Evolutionary conservation across 2,329 filamentous ascomycete genomes (phyloP), one percentile per base, ranked within the genome.

Genomic region (Cadophora gregata): DNA sequence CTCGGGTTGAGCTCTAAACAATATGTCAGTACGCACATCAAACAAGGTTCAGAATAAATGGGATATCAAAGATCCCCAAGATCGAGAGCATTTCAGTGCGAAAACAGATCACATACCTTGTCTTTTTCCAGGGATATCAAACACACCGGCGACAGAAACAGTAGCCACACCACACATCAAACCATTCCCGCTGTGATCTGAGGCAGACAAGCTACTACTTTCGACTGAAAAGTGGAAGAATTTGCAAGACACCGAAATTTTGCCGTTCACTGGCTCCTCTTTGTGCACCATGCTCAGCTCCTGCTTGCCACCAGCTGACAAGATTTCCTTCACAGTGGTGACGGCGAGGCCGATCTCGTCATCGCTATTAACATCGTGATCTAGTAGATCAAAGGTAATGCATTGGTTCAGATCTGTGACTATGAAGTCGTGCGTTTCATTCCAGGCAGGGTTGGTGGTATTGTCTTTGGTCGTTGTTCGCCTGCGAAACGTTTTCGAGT

Each of bases 361-460:
- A 21, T 68, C 66, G n/a, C 42, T 51, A 7, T 47, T 53, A 29
- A 68, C 59, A 29, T 68, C 66, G 7, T 68, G 27, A 61, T 68
- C 66, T 21, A 25, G 25, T 10, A 68, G 16, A 33, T 68, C 59
- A 16, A 68, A 8, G n/a, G 47, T 65, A 27, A 68, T 68, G 59
- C 62, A 62, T 27, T 68, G 66, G 29, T 68, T 47, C 12, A 65
- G 62, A 65, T 68, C 66, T 25, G 66, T 60, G 19, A 68, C 66
- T 4, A 68, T 45, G 25, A 68, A 68, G 16, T 68, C 66, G 60
- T 68, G 66, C 19, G 33, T 53, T 53, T 68, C 66, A 19, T 63
- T 55, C 62, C 66, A 68, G 10, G 42, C 24, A 16, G 66, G 66
- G 27, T 33, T 65, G 21, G 62, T 65, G 16, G 62, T 65, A 59